A percentile compares a stretch with the other conserved stretches of the same genome.
phyloP scores from a whole-genome alignment of 495 filamentous ascomycete species.

The Neurospora sp. region DNA sequence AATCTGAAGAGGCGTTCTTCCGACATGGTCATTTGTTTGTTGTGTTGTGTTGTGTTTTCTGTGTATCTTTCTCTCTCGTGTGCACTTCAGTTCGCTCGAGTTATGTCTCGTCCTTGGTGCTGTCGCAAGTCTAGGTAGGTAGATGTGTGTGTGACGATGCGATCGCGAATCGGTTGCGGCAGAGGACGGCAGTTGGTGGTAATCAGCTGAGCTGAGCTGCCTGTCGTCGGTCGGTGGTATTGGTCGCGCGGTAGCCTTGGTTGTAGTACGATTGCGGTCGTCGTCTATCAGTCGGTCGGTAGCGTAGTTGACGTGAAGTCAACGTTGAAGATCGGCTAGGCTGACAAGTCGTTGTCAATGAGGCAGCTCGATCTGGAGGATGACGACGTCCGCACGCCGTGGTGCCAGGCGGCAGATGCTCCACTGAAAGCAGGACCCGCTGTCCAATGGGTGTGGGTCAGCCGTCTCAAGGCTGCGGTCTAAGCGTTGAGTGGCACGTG shows the following conservation, averaged over 20 bases:
- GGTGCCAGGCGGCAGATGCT: not conserved
- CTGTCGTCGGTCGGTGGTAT: not conserved
- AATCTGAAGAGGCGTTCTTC: conserved; percentile 69
- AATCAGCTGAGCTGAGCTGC: not conserved
- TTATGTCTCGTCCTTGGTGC: not conserved
- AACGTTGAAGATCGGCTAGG: not conserved
- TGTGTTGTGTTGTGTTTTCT: not conserved
- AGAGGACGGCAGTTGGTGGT: not conserved
- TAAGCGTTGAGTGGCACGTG: not conserved
- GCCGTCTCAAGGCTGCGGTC: not conserved
- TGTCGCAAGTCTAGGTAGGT: not conserved
- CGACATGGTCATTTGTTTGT: conserved; percentile 27
- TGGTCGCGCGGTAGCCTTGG: not conserved
- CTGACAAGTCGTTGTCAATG: not conserved
- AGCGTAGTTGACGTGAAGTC: not conserved
- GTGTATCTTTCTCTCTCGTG: not conserved
- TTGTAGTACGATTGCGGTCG: not conserved
- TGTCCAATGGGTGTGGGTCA: not conserved
- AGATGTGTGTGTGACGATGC: not conserved
- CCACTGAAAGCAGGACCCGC: not conserved
- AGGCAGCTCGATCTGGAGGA: not conserved
- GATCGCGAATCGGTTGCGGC: not conserved
- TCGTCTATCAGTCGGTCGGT: not conserved
- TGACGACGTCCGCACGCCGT: not conserved
- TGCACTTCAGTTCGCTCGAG: not conserved